phyloP scores from a whole-genome alignment of 1,284 basidiomycete species.

The Takashimella tepidaria region DNA sequence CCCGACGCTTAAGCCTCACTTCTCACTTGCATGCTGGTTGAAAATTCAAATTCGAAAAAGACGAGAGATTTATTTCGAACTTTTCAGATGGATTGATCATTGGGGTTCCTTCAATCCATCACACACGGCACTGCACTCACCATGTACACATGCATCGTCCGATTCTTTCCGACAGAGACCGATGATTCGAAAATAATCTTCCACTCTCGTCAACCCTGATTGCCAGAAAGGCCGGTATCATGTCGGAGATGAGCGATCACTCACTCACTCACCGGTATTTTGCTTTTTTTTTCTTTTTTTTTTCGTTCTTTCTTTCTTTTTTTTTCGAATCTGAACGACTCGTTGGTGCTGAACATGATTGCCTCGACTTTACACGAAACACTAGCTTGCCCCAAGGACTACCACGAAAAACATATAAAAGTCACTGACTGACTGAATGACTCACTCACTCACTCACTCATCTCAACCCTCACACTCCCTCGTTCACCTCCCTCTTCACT shows the following conservation, averaged over 20 bases:
- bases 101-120: not conserved
- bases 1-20: too few relatives aligned
- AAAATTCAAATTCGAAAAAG: too few relatives aligned
- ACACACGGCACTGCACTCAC: not conserved
- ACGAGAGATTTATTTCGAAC: too few relatives aligned
- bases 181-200: not conserved
- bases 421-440: not conserved
- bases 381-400: not conserved
- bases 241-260: not conserved
- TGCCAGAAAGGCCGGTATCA: not conserved
- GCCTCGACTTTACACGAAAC: not conserved
- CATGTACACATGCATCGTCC: not conserved
- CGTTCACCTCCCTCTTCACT: not conserved
- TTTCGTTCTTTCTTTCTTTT: not conserved
- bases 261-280: not conserved
- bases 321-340: not conserved
- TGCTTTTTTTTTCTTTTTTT: not conserved
- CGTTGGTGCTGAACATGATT: not conserved
- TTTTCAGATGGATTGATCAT: too few relatives aligned
- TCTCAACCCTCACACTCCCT: not conserved
- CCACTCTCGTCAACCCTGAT: not conserved
- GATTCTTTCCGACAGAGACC: not conserved
- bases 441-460: not conserved
- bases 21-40: too few relatives aligned
- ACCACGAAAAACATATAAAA: not conserved